Conservation (phyloP, 306 rosid genomes). For the Carpinus fangiana region DNA sequence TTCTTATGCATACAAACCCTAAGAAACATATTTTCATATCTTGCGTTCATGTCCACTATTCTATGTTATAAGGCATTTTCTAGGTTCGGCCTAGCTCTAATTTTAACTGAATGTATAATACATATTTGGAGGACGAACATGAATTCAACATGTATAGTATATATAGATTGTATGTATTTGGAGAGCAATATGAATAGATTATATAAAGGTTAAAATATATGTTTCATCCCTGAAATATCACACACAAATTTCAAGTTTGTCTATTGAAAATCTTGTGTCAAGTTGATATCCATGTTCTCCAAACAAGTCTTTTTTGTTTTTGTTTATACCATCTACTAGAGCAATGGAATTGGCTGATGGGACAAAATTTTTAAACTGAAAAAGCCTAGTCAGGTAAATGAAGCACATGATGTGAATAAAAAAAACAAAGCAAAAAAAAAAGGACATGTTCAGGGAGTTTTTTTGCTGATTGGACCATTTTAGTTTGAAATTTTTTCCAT, state of each 20-base stretch:
- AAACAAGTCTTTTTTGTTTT: no score
- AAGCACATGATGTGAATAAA: no score
- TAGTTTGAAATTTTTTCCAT: no score
- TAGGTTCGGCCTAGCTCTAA: background rate
- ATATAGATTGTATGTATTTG: background rate
- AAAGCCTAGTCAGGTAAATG: no score
- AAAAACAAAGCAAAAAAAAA: no score
- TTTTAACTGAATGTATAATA: background rate
- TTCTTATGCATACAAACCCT: background rate
- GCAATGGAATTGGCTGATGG: no score
- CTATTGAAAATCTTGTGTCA: background rate
- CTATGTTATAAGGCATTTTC: background rate
- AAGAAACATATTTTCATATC: background rate
- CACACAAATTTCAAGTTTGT: no score
- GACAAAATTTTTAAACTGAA: no score
- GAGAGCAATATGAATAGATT: background rate
- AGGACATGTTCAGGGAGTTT: no score
- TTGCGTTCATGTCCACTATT: background rate
- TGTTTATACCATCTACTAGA: no score
- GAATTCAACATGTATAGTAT: background rate
- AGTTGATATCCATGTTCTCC: background rate
- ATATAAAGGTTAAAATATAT: background rate
- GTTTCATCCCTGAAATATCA: background rate
- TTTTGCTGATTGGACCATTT: no score
- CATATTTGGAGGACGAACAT: background rate